Evolutionary conservation across 805 yeast genomes (phyloP), one percentile per base, ranked within the genome.

Genomic region (Kluyveromyces starmeri): DNA sequence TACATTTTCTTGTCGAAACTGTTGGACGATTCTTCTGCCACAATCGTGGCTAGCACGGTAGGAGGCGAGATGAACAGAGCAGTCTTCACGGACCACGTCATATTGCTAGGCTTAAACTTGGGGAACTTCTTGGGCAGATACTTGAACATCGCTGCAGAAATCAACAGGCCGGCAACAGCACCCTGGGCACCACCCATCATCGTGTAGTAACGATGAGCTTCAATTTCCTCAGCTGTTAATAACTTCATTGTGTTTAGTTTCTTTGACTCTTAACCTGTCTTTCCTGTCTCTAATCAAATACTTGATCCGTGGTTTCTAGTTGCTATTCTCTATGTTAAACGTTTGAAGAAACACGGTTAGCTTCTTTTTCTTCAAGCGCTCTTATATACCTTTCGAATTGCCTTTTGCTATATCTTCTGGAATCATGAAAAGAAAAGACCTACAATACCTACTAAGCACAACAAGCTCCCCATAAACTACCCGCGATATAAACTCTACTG

Each of bases 41-140:
- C 63, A 32, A 82, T 75, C 3, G 81, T 74, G 7, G 77, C 69
- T 18, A 68, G 46, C 27, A 76, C 59, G 2, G 80, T 70, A 20
- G 83, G 78, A 10, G 95, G 94, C 22, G 75, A 68, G 37, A 79
- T 71, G 46, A 73, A 73, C 35, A 77, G 55, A 5, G 84, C 83
- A 2, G 89, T 75, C 44, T 70, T 68, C 41, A 77, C 62, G 10
- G 75, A 65, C 66, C 69, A 75, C n/a, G 78, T 66, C 44, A 71
- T 45, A 21, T 52, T 59, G 25, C 46, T 43, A 15, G 62, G 61
- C 21, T 55, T 48, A 46, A 71, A 60, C 7, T 59, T 47, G 18
- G 78, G 77, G 43, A 47, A 71, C 38, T 58, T 58, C 40, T 60
- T 61, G 6, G 71, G 71, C 20, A 75, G 75, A 18, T 65, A 47